Evolutionary conservation across 768 basidiomycete genomes (phyloP), one percentile per base, ranked within the genome.

Genomic region (Leccinellum albellum): DNA sequence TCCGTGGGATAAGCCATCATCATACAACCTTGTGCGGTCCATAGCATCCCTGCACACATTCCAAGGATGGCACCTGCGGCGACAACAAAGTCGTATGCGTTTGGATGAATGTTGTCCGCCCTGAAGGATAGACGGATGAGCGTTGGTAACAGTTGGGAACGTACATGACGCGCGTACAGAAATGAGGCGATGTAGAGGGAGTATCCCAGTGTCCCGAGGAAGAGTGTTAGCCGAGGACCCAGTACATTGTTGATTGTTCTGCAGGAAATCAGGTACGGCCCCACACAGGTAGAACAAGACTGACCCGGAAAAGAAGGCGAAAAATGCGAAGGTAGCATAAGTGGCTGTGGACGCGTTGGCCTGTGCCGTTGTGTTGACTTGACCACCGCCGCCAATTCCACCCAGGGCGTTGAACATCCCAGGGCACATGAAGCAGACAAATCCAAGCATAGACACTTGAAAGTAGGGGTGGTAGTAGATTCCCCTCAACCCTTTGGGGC

Each of bases 1-100:
- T 93, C 90, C 0, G 88, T 90, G 0, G 90, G 88, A 70, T 93
- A 93, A 5, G 88, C 83, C 70, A 94, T 73, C 85, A 92, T 91
- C 57, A 93, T 74, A 17, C 83, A 86, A n/a, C 89, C 91, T 65
- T 93, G 90, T 0, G 89, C 88, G 1, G 89, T 87, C 91, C 91
- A 92, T 8, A 92, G 74, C 45, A 93, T 66, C 15, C 78, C 81
- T 14, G 82, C 90, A 64, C 86, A 89, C 50, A 90, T 60, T 17
- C 91, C 91, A 17, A 91, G 83, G 54, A 89, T 65, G 37, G 86
- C 86, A 20, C 90, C 91, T 3, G 88, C 78, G 17, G 76, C 81
- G 60, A 92, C 82, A 45, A 88, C 83, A 66, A 91, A 92, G 29
- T 74, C 75, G 32, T 78, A 78, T 9, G 83, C 82, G 21, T 75